Base-by-base conservation (phyloP, 2,329 filamentous ascomycete genomes). In the Albifimbria verrucaria region DNA sequence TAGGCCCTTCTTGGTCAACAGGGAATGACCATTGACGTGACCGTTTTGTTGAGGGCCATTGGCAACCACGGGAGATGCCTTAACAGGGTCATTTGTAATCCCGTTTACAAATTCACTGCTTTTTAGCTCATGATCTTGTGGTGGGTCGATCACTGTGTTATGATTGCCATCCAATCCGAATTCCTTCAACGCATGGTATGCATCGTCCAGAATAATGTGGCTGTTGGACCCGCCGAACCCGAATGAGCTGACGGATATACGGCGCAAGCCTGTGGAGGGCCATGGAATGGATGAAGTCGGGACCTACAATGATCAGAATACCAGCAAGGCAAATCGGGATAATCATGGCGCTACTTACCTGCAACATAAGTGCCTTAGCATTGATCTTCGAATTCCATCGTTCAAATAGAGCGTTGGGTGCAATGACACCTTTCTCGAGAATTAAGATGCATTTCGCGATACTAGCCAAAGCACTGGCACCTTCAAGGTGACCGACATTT, bases 221-320 rank as follows among this genome's bases (percentile, higher is more conserved):
- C 68, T 68, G 54, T 77, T 78, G 7, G 74, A 72, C 36, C 68
- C 73, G 9, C 72, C 76, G 23, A 73, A 77, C 0, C 77, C 77
- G 48, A 79, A 80, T 49, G 69, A 72, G 61, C 79, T 79, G 48
- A 80, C 65, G 7, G 55, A 59, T 3, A 55, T 44, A 0, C 58
- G 55, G 0, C 58, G 52, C 1, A 57, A 11, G 0, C 55, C 57
- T 7, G 9, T 1, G 0, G 1, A 2, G 1, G 57, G 57, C 58
- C 57, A 60, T 3, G 41, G 1, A 2, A 50, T 11, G 22, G n/a
- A 32, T 6, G 24, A 3, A 2, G 24, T 36, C 12, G 46, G 46
- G 18, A 48, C 18, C 46, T 48, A 5, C 15, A 18, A 48, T 18
- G 20, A n/a, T 32, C 24, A 48, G 24, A 21, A 7, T n/a, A 32